Evolutionary conservation across 257 asterid genomes (phyloP).

Genomic region (Solanum chiquidenum): DNA sequence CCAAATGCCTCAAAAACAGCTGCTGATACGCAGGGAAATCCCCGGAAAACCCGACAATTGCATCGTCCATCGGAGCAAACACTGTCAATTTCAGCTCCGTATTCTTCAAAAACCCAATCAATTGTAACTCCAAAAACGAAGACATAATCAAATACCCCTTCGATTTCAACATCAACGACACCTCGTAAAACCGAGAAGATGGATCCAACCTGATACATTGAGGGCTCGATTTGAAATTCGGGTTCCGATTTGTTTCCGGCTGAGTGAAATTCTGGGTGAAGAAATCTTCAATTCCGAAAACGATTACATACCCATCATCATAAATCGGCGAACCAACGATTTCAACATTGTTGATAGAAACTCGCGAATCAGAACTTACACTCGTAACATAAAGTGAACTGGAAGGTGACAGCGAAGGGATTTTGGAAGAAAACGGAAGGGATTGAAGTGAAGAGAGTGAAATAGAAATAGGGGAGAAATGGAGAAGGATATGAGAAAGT

Average conservation of each 20-base stretch:
- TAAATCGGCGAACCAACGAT: constrained; percentile 34
- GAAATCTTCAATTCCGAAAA: constrained; percentile 44
- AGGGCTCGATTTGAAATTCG: constrained; percentile 1
- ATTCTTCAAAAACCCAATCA: constrained; percentile 32
- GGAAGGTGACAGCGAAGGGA: constrained; percentile 54
- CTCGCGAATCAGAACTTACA: background rate
- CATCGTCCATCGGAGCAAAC: constrained; percentile 60
- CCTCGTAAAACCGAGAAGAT: constrained; percentile 31
- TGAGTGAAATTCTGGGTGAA: constrained; percentile 30
- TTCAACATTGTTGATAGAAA: constrained; percentile 44
- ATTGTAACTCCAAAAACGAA: constrained; percentile 64
- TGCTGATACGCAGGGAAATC: constrained; percentile 31
- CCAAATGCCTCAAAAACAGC: constrained; percentile 55
- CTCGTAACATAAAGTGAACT: constrained; percentile 44
- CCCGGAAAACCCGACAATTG: constrained; percentile 31
- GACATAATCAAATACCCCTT: constrained; percentile 62
- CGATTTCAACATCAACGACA: constrained; percentile 39
- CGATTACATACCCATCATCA: constrained; percentile 58
- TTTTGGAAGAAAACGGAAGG: constrained; percentile 39
- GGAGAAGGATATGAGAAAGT: constrained; percentile 52
- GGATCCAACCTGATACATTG: constrained; percentile 20
- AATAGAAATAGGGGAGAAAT: constrained; percentile 58
- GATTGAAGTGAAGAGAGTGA: constrained; percentile 51
- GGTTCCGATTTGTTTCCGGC: background rate
- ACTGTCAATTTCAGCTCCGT: constrained; percentile 34